Percentiles rank a stretch among this genome's conserved stretches.
phyloP scores from a whole-genome alignment of 2,329 filamentous ascomycete genomes.

The Neonectria neomacrospora region DNA sequence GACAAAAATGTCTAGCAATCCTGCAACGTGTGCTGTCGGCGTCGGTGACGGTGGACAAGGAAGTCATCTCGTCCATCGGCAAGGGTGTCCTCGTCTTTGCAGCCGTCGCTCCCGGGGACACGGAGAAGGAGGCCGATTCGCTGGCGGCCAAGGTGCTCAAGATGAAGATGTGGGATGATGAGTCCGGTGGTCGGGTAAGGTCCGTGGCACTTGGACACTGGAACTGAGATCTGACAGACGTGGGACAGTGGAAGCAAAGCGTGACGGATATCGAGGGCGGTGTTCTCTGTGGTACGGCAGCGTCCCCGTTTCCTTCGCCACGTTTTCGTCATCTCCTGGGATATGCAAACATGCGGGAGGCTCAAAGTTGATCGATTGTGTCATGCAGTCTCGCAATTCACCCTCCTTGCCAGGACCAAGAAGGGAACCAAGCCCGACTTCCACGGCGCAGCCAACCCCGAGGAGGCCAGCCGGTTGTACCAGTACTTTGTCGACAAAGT shows the following conservation, averaged over 20 bases:
- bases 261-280: constrained; percentile 91
- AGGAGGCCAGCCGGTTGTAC: constrained; percentile 84
- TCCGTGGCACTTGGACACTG: constrained; percentile 6
- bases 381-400: constrained; percentile 92
- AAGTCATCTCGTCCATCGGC: constrained; percentile 90
- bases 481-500: constrained; percentile 84
- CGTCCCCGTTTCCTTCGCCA: neutral
- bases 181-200: constrained; percentile 72
- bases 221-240: constrained; percentile 26
- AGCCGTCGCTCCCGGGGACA: constrained; percentile 90
- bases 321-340: neutral
- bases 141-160: constrained; percentile 89
- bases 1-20: constrained; percentile 70
- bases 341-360: neutral
- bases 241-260: constrained; percentile 82
- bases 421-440: constrained; percentile 97
- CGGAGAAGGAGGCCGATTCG: constrained; percentile 84
- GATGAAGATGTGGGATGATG: constrained; percentile 91
- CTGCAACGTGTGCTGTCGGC: constrained; percentile 94
- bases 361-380: neutral
- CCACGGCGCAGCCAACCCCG: constrained; percentile 83
- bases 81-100: constrained; percentile 92
- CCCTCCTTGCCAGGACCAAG: constrained; percentile 89
- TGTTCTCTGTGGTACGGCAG: constrained; percentile 82
- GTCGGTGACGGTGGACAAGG: constrained; percentile 92